Base-by-base conservation (phyloP, 306 rosid species). In the Heteromeles arbutifolia region DNA sequence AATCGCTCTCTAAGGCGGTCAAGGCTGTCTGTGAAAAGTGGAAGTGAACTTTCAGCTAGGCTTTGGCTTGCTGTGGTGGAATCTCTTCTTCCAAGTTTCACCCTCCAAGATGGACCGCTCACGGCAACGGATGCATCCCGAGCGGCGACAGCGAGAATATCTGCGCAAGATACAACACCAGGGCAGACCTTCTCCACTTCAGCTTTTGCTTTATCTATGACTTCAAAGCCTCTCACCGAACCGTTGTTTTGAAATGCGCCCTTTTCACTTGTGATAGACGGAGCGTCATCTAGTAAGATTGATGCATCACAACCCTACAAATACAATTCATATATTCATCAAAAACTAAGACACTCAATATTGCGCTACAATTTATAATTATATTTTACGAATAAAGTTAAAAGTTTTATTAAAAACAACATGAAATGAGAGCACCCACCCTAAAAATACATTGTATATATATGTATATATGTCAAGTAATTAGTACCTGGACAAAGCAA, bases 301-400 rank as follows among this genome's bases (percentile, higher is more conserved):
- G 90, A 84, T 4, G 87, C 93, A 84, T 90, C 93, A 64, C 93
- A 90, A 8, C 96, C 93, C 82, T 84, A 58, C 25, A 84, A 44
- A 31, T 41, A 41, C 44, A 41, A 41, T 41, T 41, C 44, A 37
- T 37, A 6, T 37, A 37, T 37, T 37, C 41, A 37, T 37, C 41
- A 7, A 37, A 7, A 37, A 6, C 41, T 37, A 37, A 37, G 41
- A 37, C 41, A 37, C 41, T 34, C 39, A 37, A 37, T 37, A 37
- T 37, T 37, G 41, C 41, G 10, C 41, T 37, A 37, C 10, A 7
- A 2, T 37, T 37, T 37, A 37, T 37, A 6, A 37, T 6, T 37
- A 6, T 37, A 37, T 37, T 37, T 37, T 6, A 37, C 10, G 41
- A 37, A 37, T 7, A 37, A 37, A 6, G 41, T 37, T 37, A 37